A percentile compares a stretch with the other conserved stretches of the same genome.
Conservation (phyloP, 192 early-diverging fungal genomes). For the Coemansia sp. region DNA sequence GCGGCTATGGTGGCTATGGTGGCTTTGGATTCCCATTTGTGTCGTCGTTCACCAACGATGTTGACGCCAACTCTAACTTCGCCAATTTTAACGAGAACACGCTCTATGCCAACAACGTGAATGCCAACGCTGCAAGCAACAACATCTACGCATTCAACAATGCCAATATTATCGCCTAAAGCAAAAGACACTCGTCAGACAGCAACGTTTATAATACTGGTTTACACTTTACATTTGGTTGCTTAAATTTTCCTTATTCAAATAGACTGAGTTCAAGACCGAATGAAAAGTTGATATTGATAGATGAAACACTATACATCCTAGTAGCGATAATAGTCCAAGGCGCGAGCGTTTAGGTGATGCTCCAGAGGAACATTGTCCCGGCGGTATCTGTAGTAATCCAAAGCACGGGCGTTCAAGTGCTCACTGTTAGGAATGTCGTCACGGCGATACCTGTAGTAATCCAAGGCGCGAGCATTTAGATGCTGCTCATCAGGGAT, state of each 20-base stretch:
- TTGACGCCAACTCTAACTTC: too few relatives aligned
- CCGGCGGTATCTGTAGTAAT: neutral
- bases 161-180: too few relatives aligned
- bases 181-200: neutral
- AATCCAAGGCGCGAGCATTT: neutral
- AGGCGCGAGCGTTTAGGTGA: neutral
- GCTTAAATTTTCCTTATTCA: neutral
- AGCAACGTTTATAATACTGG: neutral
- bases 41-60: too few relatives aligned
- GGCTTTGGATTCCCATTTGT: too few relatives aligned
- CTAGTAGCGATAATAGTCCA: constrained; percentile 1
- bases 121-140: too few relatives aligned
- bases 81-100: too few relatives aligned
- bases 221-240: neutral
- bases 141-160: too few relatives aligned
- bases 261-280: neutral
- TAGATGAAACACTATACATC: neutral
- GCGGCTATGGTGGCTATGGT: too few relatives aligned
- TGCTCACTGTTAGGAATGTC: neutral
- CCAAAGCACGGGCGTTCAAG: neutral
- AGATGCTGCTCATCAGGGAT: too few relatives aligned
- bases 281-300: neutral
- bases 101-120: too few relatives aligned
- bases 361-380: neutral
- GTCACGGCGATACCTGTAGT: neutral